These are phyloP conservation scores for Barnettozyma botsteinii DNA, from an alignment of 805 yeast species.

Conservation along the genomic window DNA sequence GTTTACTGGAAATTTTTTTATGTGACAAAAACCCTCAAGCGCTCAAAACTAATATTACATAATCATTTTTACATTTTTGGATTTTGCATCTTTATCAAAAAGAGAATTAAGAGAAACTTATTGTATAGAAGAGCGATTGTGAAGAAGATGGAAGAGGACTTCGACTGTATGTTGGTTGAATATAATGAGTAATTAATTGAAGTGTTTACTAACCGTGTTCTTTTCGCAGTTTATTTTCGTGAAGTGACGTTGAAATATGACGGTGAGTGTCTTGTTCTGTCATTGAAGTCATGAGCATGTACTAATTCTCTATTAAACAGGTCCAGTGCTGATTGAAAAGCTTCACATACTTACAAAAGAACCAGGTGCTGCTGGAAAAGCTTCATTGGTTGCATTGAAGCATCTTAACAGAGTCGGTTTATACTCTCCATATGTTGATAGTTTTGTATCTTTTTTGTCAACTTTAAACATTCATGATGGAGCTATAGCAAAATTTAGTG, in stretches of 20 bases:
- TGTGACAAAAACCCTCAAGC: too few relatives aligned
- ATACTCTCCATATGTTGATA: slow-evolving; percentile 17
- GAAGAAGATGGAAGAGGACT: slow-evolving; percentile 2
- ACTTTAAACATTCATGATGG: not conserved
- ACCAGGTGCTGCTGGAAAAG: slow-evolving; percentile 9
- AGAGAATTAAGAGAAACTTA: too few relatives aligned
- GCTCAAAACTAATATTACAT: not conserved
- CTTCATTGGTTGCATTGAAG: slow-evolving; percentile 17
- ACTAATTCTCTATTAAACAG: slow-evolving; percentile 6
- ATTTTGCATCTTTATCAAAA: too few relatives aligned
- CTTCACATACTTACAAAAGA: slow-evolving; percentile 11
- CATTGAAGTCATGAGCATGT: too few relatives aligned
- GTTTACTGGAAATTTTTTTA: not conserved
- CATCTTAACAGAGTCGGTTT: slow-evolving; percentile 13
- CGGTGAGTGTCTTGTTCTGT: slow-evolving; percentile 2
- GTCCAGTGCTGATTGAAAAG: slow-evolving; percentile 20
- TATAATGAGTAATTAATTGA: too few relatives aligned
- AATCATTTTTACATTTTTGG: not conserved
- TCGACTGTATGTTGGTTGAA: slow-evolving; percentile 3
- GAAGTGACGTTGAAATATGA: slow-evolving; percentile 4
- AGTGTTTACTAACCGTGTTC: not conserved
- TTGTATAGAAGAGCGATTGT: too few relatives aligned
- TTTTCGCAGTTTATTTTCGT: slow-evolving; percentile 1
- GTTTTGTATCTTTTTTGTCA: slow-evolving; percentile 7
- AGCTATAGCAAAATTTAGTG: not conserved